Conservation (phyloP, 352 stramenopile species). For the Hyaloperonospora brassicae region DNA sequence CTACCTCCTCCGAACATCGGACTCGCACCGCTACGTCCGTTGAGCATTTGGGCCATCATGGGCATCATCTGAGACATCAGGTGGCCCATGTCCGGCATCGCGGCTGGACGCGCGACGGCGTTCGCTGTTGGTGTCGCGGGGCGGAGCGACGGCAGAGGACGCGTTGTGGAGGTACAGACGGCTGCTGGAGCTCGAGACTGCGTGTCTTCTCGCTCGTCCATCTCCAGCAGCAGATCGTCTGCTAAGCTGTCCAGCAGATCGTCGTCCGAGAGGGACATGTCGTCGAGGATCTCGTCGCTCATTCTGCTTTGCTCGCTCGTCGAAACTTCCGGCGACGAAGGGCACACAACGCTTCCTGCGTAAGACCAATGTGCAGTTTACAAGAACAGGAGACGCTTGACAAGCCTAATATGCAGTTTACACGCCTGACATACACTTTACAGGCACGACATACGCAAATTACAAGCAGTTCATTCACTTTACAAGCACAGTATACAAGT, state of each 20-base stretch:
- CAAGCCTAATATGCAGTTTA: too few relatives aligned
- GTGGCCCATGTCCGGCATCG: constrained; percentile 60
- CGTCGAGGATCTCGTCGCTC: constrained; percentile 71
- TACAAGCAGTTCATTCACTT: too few relatives aligned
- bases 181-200: not conserved
- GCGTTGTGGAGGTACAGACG: constrained; percentile 14
- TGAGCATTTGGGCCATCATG: constrained; percentile 82
- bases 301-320: constrained; percentile 12
- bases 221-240: constrained; percentile 76
- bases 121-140: constrained; percentile 8
- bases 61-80: constrained; percentile 87
- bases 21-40: constrained; percentile 23
- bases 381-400: too few relatives aligned
- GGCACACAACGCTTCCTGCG: not conserved
- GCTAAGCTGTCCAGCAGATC: constrained; percentile 74
- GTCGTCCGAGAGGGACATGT: constrained; percentile 82
- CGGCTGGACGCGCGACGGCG: constrained; percentile 1
- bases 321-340: constrained; percentile 3
- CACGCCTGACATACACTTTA: too few relatives aligned
- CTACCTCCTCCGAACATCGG: constrained; percentile 19
- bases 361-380: too few relatives aligned
- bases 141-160: constrained; percentile 25
- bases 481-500: too few relatives aligned
- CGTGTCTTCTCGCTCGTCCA: constrained; percentile 25
- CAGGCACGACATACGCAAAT: too few relatives aligned